Base-by-base conservation (phyloP, 2,329 filamentous ascomycete genomes). In the Bipolaris gigantea region DNA sequence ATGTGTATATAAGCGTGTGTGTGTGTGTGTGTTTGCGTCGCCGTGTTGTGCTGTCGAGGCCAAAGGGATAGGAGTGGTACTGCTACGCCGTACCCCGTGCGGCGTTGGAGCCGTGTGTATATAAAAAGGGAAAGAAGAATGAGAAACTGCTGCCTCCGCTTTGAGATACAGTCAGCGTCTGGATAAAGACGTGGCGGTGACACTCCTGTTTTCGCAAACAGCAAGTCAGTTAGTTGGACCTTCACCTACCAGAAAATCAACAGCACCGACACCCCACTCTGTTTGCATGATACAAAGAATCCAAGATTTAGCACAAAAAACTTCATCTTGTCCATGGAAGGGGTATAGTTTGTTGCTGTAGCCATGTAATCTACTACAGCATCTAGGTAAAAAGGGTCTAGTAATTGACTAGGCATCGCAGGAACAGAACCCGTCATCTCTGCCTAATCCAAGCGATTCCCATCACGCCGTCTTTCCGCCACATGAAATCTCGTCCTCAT, bases 401-500 rank as follows among this genome's bases (percentile, higher is more conserved):
- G 36, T 35, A 45, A 46, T 50, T 35, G 38, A 51, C 32, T 11
- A n/a, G 25, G 18, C 46, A 51, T 43, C 50, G 43, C 38, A 39
- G 48, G 36, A 41, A 51, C 34, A 6, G 41, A 10, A 44, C 23
- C 55, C 33, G 16, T 49, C 41, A 38, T 45, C 42, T 43, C 39
- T 30, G 25, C 50, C 44, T 34, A 52, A 51, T 34, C 48, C 48
- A 60, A 49, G 48, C 35, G 50, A 47, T 23, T 45, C 48, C 53
- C 56, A 27, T 63, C 56, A 55, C 56, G 50, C 59, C 55, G 39
- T 53, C 53, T 48, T 56, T 51, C 56, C 59, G 27, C 57, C 45
- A 49, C 51, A 56, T 62, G 60, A 48, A 42, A 34, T 59, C 21
- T 38, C 45, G 38, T 50, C 39, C 35, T 55, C 45, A 39, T 46